phyloP scores from a whole-genome alignment of 306 rosid species.

The Trifolium subterraneum region DNA sequence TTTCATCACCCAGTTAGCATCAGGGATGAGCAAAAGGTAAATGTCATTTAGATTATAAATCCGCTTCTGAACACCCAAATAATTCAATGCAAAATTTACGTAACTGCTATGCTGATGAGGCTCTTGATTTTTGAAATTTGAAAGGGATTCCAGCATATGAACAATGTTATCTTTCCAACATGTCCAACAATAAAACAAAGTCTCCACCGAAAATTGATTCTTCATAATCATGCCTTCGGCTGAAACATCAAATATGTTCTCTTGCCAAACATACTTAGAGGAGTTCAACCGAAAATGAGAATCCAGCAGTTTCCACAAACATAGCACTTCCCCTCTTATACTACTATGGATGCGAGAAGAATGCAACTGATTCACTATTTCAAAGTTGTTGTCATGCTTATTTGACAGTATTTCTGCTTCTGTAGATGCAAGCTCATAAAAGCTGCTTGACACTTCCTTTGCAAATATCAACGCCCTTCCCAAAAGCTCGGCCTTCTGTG shows the following conservation, averaged over 20 bases:
- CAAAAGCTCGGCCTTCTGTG: constrained; percentile 55
- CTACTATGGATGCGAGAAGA: constrained; percentile 48
- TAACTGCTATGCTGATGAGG: constrained; percentile 30
- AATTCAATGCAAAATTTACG: constrained; percentile 55
- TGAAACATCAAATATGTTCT: constrained; percentile 39
- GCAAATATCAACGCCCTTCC: constrained; percentile 59
- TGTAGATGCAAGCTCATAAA: constrained; percentile 45
- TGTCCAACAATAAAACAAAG: constrained; percentile 68
- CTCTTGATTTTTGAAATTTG: constrained; percentile 45
- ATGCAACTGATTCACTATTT: constrained; percentile 43
- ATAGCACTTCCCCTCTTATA: constrained; percentile 56
- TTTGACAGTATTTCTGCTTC: constrained; percentile 58
- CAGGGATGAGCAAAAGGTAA: constrained; percentile 56
- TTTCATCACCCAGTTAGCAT: constrained; percentile 64
- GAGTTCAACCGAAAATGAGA: constrained; percentile 51
- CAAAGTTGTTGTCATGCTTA: constrained; percentile 33
- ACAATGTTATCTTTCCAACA: constrained; percentile 64
- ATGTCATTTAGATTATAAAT: constrained; percentile 25
- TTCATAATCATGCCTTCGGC: constrained; percentile 36
- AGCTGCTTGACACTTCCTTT: constrained; percentile 41
- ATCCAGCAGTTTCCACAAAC: constrained; percentile 64
- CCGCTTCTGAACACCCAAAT: constrained; percentile 60
- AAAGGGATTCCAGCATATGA: constrained; percentile 47
- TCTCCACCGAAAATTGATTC: constrained; percentile 57
- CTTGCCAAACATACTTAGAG: constrained; percentile 53